Conservation (phyloP, 805 yeast genomes). For the Yarrowia divulgata region DNA sequence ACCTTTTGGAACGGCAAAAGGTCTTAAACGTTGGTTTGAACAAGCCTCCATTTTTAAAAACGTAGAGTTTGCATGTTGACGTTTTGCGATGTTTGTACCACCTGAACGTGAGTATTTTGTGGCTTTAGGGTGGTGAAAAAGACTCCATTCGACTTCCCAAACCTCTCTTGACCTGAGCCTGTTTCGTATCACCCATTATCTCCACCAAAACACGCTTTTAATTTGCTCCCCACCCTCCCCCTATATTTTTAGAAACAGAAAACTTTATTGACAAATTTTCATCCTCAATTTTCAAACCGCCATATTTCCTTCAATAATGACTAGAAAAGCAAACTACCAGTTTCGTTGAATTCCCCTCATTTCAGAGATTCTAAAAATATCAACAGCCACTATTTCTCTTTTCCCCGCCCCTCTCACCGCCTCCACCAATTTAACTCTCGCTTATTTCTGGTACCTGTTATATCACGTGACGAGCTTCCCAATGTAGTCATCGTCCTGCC, state of each 20-base stretch:
- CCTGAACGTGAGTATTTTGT: no score
- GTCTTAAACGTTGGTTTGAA: background rate
- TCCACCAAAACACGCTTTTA: no score
- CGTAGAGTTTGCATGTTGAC: background rate
- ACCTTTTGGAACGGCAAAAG: background rate
- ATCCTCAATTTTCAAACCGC: background rate
- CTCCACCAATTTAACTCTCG: conserved; percentile 2
- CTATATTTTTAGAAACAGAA: background rate
- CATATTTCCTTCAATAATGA: background rate
- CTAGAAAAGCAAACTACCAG: background rate
- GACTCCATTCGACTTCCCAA: no score
- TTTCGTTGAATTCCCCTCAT: background rate
- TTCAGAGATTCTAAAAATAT: background rate
- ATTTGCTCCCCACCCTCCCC: background rate
- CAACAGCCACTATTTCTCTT: background rate
- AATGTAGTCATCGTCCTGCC: background rate
- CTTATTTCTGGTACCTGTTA: conserved; percentile 4
- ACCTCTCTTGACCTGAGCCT: no score
- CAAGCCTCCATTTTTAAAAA: background rate
- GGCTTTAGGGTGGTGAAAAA: no score
- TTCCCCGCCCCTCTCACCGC: no score
- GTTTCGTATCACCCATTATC: background rate
- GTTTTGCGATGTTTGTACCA: no score
- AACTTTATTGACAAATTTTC: conserved; percentile 6
- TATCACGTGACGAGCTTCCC: background rate